Conservation (phyloP, 148 eudicot genomes). For the Vaccinium corymbosum region DNA sequence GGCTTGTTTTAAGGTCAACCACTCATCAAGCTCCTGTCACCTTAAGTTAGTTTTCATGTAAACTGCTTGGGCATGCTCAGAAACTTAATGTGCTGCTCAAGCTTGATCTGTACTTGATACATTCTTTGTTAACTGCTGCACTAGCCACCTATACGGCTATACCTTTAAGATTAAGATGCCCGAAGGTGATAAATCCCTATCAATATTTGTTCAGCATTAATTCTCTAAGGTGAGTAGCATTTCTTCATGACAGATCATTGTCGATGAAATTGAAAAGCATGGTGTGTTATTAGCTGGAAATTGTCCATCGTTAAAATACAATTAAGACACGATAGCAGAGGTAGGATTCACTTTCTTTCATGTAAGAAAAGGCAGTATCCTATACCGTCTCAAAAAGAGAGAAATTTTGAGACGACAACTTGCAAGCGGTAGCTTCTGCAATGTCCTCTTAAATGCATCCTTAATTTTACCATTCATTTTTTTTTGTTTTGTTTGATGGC, state of each 20-base stretch:
- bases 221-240: neutral
- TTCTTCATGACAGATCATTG: neutral
- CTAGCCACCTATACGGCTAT: neutral
- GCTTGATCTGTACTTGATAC: neutral
- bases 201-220: neutral
- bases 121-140: neutral
- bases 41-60: neutral
- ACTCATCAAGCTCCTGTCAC: neutral
- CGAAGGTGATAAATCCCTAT: neutral
- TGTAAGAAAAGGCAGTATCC: neutral
- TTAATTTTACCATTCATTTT: neutral
- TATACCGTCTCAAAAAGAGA: neutral
- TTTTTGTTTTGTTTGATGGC: neutral
- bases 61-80: neutral
- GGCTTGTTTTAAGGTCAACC: constrained; percentile 3
- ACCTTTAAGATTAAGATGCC: constrained; percentile 4
- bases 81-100: neutral
- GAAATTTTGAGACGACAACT: neutral
- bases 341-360: neutral
- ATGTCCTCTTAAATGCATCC: neutral
- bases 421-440: neutral
- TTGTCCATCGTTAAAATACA: neutral
- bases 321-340: neutral
- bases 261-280: neutral
- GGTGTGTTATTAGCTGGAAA: neutral